Conservation (phyloP, 768 basidiomycete species). For the Leccinum uliginosum region DNA sequence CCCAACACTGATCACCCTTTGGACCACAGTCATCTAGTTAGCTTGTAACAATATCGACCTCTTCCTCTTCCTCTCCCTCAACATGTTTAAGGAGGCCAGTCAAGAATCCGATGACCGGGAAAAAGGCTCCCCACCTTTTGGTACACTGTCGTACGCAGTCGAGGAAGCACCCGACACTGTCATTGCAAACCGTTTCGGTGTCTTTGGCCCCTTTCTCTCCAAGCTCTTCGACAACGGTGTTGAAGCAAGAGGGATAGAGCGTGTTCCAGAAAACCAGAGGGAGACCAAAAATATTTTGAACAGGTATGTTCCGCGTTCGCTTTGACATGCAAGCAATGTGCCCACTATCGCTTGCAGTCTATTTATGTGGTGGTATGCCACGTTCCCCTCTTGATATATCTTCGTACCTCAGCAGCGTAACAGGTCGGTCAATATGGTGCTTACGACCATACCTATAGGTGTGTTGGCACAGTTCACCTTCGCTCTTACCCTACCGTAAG, state of each 20-base stretch:
- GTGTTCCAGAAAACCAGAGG: conserved; percentile 47
- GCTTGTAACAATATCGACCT: no score
- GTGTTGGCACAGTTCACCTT: conserved; percentile 45
- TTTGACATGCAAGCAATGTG: not conserved
- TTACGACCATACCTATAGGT: conserved; percentile 49
- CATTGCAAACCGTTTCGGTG: conserved; percentile 29
- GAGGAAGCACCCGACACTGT: conserved; percentile 28
- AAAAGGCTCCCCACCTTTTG: conserved; percentile 2
- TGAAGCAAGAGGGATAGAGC: conserved; percentile 52
- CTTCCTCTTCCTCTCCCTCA: not conserved
- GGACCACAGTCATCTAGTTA: not conserved
- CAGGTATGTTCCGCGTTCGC: not conserved
- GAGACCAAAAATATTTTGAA: conserved; percentile 43
- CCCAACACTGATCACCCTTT: not conserved
- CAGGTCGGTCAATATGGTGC: conserved; percentile 46
- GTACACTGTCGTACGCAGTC: not conserved
- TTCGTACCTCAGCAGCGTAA: not conserved
- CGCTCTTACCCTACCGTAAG: conserved; percentile 44
- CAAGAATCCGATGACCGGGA: conserved; percentile 18
- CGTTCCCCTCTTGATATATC: not conserved
- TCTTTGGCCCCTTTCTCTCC: conserved; percentile 29
- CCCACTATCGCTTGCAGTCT: conserved; percentile 27
- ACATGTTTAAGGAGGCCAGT: conserved; percentile 5
- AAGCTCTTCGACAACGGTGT: conserved; percentile 45
- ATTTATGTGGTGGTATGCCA: conserved; percentile 42